Evolutionary conservation across 139 green algal genomes (phyloP).

Genomic region (Choricystis sp.): DNA sequence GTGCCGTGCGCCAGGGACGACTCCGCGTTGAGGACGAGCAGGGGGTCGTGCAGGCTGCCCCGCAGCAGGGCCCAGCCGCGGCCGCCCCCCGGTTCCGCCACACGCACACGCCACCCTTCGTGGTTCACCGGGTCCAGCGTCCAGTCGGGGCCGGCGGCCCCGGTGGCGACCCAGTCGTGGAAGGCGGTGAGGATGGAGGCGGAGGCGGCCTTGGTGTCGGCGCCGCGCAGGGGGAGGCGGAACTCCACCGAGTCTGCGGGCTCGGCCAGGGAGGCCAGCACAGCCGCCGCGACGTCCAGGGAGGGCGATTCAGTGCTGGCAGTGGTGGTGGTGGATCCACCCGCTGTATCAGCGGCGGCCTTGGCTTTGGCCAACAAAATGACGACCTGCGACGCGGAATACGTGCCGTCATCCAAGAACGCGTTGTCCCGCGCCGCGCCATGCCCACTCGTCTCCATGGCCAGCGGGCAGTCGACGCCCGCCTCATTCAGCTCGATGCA

Average conservation of each 20-base stretch:
- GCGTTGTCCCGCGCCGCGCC: constrained; percentile 85
- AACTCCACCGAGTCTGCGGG: constrained; percentile 51
- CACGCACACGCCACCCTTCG: constrained; percentile 63
- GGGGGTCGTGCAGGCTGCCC: constrained; percentile 70
- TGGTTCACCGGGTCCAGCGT: constrained; percentile 59
- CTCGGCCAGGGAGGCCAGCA: constrained; percentile 60
- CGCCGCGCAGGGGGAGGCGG: constrained; percentile 20
- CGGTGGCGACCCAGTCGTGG: constrained; percentile 27
- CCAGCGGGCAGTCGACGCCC: constrained; percentile 52
- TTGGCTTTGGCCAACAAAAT: constrained; percentile 52
- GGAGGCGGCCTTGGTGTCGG: constrained; percentile 41
- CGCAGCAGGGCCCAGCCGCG: constrained; percentile 80
- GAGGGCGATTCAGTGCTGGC: too few relatives aligned
- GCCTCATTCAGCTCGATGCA: constrained; percentile 60
- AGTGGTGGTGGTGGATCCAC: constrained; percentile 27
- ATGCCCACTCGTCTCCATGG: constrained; percentile 94
- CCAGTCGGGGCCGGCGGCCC: constrained; percentile 33
- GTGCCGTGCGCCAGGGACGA: constrained; percentile 3
- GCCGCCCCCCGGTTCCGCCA: constrained; percentile 53
- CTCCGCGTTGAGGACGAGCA: constrained; percentile 52
- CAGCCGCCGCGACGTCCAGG: constrained; percentile 30
- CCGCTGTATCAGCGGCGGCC: constrained; percentile 22
- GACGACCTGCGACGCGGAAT: constrained; percentile 76
- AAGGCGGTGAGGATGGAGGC: constrained; percentile 33
- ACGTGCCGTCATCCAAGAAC: constrained; percentile 86